phyloP scores from a whole-genome alignment of 306 rosid species.

The Sesbania bispinosa region DNA sequence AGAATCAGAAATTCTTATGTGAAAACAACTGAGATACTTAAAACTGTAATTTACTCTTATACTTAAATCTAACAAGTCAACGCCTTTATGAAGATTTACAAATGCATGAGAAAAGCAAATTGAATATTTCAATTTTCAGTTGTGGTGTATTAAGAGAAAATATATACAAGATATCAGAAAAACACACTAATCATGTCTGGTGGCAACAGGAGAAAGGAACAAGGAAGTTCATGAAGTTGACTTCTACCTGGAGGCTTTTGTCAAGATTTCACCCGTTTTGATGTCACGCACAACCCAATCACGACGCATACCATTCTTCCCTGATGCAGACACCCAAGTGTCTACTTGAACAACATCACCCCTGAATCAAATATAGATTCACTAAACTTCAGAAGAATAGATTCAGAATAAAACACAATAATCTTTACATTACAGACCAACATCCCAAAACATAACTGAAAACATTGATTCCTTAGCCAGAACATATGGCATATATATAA shows the following conservation, averaged over 20 bases:
- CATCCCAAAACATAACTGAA: not conserved
- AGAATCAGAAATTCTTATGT: not conserved
- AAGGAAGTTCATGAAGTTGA: not conserved
- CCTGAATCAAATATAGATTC: conserved; percentile 47
- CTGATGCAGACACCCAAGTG: conserved; percentile 87
- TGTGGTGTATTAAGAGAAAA: not conserved
- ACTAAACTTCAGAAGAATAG: conserved; percentile 30
- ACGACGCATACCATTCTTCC: conserved; percentile 95
- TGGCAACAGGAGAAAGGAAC: not conserved
- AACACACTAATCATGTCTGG: not conserved
- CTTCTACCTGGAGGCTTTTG: conserved; percentile 88
- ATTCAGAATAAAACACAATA: not conserved
- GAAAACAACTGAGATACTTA: not conserved
- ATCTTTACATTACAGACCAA: not conserved
- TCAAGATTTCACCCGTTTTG: conserved; percentile 65
- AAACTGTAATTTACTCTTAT: not conserved
- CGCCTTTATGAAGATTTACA: not conserved
- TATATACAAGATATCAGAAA: conserved; percentile 1
- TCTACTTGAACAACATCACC: conserved; percentile 96
- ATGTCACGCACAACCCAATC: conserved; percentile 83
- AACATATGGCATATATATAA: not conserved
- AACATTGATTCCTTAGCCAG: not conserved
- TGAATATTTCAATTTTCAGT: not conserved
- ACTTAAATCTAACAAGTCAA: not conserved
- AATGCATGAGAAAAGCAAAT: conserved; percentile 9